These are phyloP conservation scores for Trametes coccinea DNA, from an alignment of 768 basidiomycete genomes.

Conservation along the genomic window DNA sequence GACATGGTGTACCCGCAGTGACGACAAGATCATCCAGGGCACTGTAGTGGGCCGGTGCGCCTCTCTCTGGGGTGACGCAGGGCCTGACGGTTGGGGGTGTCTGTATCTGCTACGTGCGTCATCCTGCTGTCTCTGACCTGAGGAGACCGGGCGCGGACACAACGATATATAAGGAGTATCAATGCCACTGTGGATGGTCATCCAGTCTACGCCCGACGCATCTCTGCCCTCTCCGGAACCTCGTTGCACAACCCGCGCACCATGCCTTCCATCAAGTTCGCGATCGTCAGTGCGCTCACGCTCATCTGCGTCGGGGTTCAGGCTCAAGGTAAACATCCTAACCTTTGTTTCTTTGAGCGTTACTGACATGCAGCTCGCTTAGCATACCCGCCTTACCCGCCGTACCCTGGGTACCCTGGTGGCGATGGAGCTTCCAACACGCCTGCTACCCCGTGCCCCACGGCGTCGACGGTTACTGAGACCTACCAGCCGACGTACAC, in stretches of 20 bases:
- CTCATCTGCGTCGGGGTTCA: slow-evolving; percentile 7
- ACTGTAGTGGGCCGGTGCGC: not conserved
- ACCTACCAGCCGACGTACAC: not conserved
- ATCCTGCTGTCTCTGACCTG: not conserved
- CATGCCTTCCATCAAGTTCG: slow-evolving; percentile 8
- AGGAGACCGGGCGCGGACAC: not conserved
- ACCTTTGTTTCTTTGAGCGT: no score
- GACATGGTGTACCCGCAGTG: not conserved
- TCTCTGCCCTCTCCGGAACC: not conserved
- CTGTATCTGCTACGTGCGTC: not conserved
- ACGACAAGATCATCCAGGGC: not conserved
- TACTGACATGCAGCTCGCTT: no score
- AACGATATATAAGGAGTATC: not conserved
- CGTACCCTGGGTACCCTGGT: not conserved
- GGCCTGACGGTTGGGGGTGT: no score
- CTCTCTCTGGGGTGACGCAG: not conserved
- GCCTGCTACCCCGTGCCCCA: not conserved
- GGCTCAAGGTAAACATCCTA: not conserved
- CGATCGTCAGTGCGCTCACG: slow-evolving; percentile 3
- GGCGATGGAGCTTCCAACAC: not conserved
- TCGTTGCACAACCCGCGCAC: not conserved
- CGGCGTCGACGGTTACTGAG: not conserved
- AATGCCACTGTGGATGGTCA: not conserved
- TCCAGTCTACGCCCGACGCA: not conserved
- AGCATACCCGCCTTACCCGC: slow-evolving; percentile 1